Evolutionary conservation across 2,329 filamentous ascomycete species (phyloP), one percentile per base, ranked within the genome.

Genomic region (Diatrype stigma): DNA sequence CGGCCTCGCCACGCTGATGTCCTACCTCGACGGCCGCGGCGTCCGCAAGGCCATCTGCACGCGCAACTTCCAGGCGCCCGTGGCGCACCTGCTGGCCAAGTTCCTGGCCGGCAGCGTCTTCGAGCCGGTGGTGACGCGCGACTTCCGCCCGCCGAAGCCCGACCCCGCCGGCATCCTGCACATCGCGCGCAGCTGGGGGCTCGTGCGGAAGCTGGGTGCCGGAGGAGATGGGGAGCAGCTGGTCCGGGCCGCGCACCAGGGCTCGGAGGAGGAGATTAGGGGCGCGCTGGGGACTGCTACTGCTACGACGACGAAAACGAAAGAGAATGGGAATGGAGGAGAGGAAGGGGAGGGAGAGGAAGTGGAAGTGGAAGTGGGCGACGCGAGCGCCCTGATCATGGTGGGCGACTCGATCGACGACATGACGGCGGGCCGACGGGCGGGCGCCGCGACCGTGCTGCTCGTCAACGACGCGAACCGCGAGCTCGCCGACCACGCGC

Each of bases 381-480:
- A 81, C 51, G 80, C 74, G 2, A 76, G 70, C 40, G 68, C 66
- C 6, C 61, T 84, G 40, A 81, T 84, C 59, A 86, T 86, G 82
- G 82, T 85, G 21, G 89, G 89, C 3, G 89, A 93, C 65, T 91
- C 86, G 16, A 83, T 96, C 50, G 94, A 97, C 67, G 94, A 99
- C 66, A 95, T 97, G 83, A 89, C 86, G 7, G 90, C 93, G 1
- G 93, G 94, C 0, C 81, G 86, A 53, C 78, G 77, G 48, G 93
- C 93, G 0, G 93, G 93, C 1, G 90, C 92, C 1, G 88, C 90
- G 32, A 97, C 94, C 0, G 91, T 97, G n/a, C 66, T 97, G 65
- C 74, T 99, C 42, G 79, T 87, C 16, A 95, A 95, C 63, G 83
- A 89, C n/a, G 85, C 80, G n/a, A 96, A 96, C 65, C 69, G 68